Percentiles rank a stretch among this genome's conserved stretches.
phyloP scores from a whole-genome alignment of 306 rosid species.

The Vigna trinervia region DNA sequence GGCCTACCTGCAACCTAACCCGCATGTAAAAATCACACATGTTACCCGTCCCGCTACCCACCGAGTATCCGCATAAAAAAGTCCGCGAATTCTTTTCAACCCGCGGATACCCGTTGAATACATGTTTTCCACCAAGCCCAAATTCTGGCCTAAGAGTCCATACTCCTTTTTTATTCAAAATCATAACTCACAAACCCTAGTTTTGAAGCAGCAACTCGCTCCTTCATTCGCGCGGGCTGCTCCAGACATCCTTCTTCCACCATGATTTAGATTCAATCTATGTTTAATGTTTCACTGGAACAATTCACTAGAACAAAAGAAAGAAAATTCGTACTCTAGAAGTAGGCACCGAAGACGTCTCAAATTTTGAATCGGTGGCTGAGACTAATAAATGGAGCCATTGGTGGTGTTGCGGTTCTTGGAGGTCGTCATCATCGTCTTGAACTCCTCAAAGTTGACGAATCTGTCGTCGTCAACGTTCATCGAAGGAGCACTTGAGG shows the following conservation, averaged over 20 bases:
- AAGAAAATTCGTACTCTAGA: neutral
- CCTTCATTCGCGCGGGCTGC: too few relatives aligned
- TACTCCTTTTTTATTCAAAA: too few relatives aligned
- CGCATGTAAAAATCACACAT: too few relatives aligned
- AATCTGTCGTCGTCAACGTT: slow-evolving; percentile 74
- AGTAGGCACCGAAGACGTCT: neutral
- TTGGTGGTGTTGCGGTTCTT: slow-evolving; percentile 9
- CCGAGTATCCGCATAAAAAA: too few relatives aligned
- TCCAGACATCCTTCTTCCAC: neutral
- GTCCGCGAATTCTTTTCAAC: too few relatives aligned
- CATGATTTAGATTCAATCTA: neutral
- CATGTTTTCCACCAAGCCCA: too few relatives aligned
- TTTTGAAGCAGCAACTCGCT: too few relatives aligned
- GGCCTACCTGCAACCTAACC: too few relatives aligned
- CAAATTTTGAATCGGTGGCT: neutral
- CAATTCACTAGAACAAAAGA: neutral
- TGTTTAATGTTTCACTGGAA: neutral
- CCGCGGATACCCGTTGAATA: too few relatives aligned
- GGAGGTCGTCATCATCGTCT: slow-evolving; percentile 69
- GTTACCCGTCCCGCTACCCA: too few relatives aligned
- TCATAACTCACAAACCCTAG: too few relatives aligned
- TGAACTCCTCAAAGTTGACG: slow-evolving; percentile 80
- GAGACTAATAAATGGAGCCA: slow-evolving; percentile 37
- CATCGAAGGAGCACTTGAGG: slow-evolving; percentile 61
- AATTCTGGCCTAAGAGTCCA: too few relatives aligned